phyloP scores from a whole-genome alignment of 164 flowering plant species.

The Tinospora cordifolia region DNA sequence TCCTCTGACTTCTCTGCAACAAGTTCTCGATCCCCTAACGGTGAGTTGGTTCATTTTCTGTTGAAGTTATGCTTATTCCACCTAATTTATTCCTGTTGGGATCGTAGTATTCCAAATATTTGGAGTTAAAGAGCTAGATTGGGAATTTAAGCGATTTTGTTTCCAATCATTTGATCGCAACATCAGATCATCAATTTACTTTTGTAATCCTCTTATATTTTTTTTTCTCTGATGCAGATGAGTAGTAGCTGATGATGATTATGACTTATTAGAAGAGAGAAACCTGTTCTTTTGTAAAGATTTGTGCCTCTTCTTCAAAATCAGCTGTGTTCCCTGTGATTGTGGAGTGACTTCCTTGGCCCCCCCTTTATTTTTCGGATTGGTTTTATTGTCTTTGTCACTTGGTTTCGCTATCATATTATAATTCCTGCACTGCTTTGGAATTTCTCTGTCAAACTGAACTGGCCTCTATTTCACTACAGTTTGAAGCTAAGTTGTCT shows the following conservation, averaged over 20 bases:
- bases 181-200: too few species aligned
- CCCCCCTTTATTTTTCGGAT: not conserved
- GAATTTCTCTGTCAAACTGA: not conserved
- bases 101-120: too few species aligned
- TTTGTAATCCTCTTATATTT: not conserved
- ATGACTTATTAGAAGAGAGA: not conserved
- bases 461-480: slow-evolving; percentile 2
- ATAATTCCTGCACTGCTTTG: slow-evolving; percentile 4
- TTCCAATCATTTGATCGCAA: too few species aligned
- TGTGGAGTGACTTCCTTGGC: slow-evolving; percentile 6
- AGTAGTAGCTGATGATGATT: slow-evolving; percentile 15
- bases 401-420: not conserved
- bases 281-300: not conserved
- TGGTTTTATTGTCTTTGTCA: not conserved
- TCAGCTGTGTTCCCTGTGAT: not conserved
- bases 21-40: slow-evolving; percentile 57
- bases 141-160: too few species aligned
- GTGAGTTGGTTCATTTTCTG: slow-evolving; percentile 27
- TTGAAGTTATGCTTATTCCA: too few species aligned
- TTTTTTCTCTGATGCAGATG: slow-evolving; percentile 25
- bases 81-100: too few species aligned
- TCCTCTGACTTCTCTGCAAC: slow-evolving; percentile 58
- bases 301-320: slow-evolving; percentile 2
- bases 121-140: too few species aligned
- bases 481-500: slow-evolving; percentile 5